phyloP scores from a whole-genome alignment of 2,329 filamentous ascomycete genomes.

The Sordariomycetes sp. region DNA sequence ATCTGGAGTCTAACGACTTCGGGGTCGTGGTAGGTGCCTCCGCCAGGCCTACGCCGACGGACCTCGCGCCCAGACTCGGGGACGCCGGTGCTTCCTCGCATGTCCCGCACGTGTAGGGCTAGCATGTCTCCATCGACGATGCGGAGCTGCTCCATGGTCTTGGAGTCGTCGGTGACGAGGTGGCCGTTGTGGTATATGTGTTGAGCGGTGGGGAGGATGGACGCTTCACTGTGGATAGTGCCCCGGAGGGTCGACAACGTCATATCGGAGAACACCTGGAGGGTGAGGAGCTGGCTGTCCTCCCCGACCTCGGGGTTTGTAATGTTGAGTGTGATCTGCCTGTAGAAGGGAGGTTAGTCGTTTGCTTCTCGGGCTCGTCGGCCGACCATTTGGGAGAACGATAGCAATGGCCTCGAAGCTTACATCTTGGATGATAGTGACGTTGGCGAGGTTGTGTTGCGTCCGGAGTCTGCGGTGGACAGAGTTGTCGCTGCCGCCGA shows the following conservation, averaged over 20 bases:
- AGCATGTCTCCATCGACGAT: constrained; percentile 89
- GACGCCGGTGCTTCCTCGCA: constrained; percentile 35
- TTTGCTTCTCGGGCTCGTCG: not conserved
- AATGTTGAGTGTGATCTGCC: constrained; percentile 82
- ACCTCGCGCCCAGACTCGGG: constrained; percentile 14
- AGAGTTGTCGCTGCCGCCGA: not conserved
- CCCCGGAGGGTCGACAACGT: constrained; percentile 78
- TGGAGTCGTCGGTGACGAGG: constrained; percentile 63
- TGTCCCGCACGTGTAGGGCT: constrained; percentile 66
- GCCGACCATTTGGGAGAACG: not conserved
- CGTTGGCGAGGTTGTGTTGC: not conserved
- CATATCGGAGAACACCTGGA: constrained; percentile 76
- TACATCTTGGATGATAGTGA: not conserved
- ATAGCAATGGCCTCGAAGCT: not conserved
- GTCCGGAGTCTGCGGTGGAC: not conserved
- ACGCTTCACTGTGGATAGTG: constrained; percentile 75
- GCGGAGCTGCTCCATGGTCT: constrained; percentile 71
- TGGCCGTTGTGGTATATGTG: constrained; percentile 86
- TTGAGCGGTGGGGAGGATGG: constrained; percentile 61
- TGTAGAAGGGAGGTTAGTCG: constrained; percentile 22
- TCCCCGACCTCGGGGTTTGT: constrained; percentile 56
- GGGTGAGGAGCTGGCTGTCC: constrained; percentile 61
- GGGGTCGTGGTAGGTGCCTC: constrained; percentile 43
- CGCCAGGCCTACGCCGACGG: constrained; percentile 15
- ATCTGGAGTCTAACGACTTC: constrained; percentile 78